Conservation (phyloP, 2,329 filamentous ascomycete genomes). For the Cytospora piceae region DNA sequence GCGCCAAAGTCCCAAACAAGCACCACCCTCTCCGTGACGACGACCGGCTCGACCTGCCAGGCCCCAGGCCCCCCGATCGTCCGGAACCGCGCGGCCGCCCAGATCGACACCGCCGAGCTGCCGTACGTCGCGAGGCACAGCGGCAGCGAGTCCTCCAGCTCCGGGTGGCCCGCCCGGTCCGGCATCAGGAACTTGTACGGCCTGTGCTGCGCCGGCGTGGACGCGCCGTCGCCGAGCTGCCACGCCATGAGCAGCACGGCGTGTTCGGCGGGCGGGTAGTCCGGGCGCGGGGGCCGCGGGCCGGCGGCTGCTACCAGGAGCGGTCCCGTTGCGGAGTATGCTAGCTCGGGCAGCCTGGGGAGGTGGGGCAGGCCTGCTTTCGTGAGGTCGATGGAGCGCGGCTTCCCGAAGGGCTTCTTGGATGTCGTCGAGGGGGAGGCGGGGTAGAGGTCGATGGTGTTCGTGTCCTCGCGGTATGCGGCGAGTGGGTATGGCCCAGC, state of each 20-base stretch:
- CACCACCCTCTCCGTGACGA: conserved; percentile 42
- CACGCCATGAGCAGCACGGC: conserved; percentile 46
- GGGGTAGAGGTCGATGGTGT: conserved; percentile 42
- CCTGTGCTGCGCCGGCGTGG: conserved; percentile 30
- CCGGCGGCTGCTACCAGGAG: conserved; percentile 45
- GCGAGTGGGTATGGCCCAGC: conserved; percentile 42
- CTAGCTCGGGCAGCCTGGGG: conserved; percentile 46
- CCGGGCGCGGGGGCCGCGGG: conserved; percentile 43
- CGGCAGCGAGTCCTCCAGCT: conserved; percentile 46
- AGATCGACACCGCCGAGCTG: conserved; percentile 45
- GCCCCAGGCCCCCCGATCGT: conserved; percentile 38
- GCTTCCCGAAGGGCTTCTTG: conserved; percentile 45
- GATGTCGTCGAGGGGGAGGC: conserved; percentile 33
- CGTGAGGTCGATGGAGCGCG: conserved; percentile 42
- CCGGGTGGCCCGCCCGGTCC: conserved; percentile 40
- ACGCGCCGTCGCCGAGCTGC: conserved; percentile 40
- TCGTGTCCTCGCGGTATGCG: conserved; percentile 40
- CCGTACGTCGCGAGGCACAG: conserved; percentile 44
- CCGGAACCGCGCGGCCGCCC: conserved; percentile 45
- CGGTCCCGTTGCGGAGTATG: conserved; percentile 45
- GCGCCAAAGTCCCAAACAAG: conserved; percentile 47
- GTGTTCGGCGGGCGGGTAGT: conserved; percentile 43
- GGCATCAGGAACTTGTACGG: conserved; percentile 44
- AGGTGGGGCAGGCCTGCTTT: conserved; percentile 43
- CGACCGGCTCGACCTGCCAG: conserved; percentile 41